Percentiles rank a stretch among this genome's conserved stretches.
These are phyloP conservation scores for Solanum ossicruentum DNA, from an alignment of 257 asterid genomes.

Conservation along the genomic window DNA sequence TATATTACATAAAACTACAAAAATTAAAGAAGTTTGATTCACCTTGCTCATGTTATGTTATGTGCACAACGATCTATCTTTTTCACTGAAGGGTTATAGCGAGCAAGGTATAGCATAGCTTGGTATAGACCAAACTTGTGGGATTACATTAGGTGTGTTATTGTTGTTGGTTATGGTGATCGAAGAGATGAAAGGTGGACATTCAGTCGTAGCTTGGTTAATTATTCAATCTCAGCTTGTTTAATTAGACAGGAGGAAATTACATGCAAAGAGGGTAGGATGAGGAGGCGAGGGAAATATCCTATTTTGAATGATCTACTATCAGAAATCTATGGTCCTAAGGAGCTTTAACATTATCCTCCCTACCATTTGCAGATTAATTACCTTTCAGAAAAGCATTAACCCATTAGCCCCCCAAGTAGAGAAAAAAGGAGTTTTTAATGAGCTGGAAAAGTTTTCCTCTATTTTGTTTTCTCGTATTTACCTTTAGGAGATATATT, in stretches of 20 bases:
- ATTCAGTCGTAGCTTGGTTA: neutral
- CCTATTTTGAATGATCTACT: neutral
- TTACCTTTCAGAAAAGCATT: neutral
- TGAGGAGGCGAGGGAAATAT: neutral
- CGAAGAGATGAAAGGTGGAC: neutral
- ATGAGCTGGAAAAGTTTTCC: neutral
- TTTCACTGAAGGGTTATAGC: neutral
- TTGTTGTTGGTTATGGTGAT: neutral
- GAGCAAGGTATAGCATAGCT: neutral
- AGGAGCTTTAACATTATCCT: neutral
- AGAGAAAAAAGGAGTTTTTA: neutral
- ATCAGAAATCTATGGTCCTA: neutral
- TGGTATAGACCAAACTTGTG: neutral
- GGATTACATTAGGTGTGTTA: too few relatives aligned
- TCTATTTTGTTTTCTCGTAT: neutral
- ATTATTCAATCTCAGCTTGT: neutral
- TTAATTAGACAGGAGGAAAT: neutral
- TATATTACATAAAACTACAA: neutral
- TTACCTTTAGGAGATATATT: neutral
- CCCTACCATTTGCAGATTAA: neutral
- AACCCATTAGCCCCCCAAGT: neutral
- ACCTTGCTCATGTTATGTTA: neutral
- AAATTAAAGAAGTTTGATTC: neutral
- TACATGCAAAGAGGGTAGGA: neutral
- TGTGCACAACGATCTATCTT: neutral